phyloP scores from a whole-genome alignment of 495 filamentous ascomycete genomes.

The Bombardia bombarda region DNA sequence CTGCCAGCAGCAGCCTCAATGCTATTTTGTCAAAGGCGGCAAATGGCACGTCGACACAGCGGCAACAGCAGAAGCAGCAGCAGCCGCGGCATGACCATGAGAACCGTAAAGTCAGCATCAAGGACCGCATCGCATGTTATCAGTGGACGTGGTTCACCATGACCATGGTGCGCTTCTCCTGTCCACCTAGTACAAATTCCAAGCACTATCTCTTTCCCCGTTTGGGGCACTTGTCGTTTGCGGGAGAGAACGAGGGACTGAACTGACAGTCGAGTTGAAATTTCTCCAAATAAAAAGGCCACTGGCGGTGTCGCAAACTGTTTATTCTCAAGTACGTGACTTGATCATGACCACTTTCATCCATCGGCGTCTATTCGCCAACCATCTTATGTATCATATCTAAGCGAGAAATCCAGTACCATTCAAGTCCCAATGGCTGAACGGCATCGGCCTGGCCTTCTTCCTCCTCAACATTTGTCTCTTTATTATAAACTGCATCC shows the following conservation, averaged over 20 bases:
- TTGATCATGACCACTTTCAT: not conserved
- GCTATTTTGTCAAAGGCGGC: slow-evolving; percentile 20
- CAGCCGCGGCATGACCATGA: too few relatives aligned
- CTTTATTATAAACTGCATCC: slow-evolving; percentile 59
- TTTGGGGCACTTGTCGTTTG: too few relatives aligned
- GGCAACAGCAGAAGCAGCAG: too few relatives aligned
- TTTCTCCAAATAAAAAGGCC: too few relatives aligned
- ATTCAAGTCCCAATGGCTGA: slow-evolving; percentile 60
- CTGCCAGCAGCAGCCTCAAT: slow-evolving; percentile 25
- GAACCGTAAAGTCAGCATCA: slow-evolving; percentile 27
- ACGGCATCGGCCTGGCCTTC: slow-evolving; percentile 62
- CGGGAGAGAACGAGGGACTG: too few relatives aligned
- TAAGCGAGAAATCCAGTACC: slow-evolving; percentile 58
- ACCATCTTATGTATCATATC: not conserved
- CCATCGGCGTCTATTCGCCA: not conserved
- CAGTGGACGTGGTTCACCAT: slow-evolving; percentile 67
- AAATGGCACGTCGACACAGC: slow-evolving; percentile 1
- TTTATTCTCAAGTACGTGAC: slow-evolving; percentile 53
- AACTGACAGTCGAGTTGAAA: too few relatives aligned
- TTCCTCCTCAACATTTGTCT: slow-evolving; percentile 69
- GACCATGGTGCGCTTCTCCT: slow-evolving; percentile 50
- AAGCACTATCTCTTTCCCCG: too few relatives aligned
- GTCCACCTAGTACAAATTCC: not conserved
- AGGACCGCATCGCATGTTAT: slow-evolving; percentile 39
- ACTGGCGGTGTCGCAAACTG: slow-evolving; percentile 81